Conservation (phyloP, 2,329 filamentous ascomycete genomes). For the Beauveria sp. region DNA sequence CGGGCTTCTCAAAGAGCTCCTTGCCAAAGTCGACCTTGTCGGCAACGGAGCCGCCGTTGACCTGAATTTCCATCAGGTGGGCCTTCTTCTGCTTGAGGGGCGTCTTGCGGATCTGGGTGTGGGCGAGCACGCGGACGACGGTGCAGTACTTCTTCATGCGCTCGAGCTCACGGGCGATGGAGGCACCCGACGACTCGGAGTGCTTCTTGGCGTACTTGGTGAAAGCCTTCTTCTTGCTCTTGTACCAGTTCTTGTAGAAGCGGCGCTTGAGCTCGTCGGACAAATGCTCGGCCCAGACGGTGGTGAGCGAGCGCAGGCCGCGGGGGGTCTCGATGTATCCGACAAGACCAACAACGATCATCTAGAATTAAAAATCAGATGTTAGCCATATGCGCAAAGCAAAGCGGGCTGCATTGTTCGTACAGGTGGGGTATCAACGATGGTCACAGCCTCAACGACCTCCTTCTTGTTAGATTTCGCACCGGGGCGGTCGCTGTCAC, state of each 20-base stretch:
- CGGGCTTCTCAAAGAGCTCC: conserved; percentile 98
- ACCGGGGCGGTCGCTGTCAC: conserved; percentile 96
- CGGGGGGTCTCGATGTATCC: conserved; percentile 99
- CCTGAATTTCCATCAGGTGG: conserved; percentile 99
- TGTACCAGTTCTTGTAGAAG: conserved; percentile 99
- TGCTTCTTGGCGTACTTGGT: conserved; percentile 99
- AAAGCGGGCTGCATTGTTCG: conserved; percentile 76
- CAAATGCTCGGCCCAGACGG: conserved; percentile 98
- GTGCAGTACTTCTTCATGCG: conserved; percentile 99
- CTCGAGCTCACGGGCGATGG: conserved; percentile 95
- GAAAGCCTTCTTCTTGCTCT: conserved; percentile 99
- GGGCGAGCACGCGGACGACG: conserved; percentile 96
- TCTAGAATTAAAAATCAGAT: conserved; percentile 55
- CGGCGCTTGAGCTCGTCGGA: conserved; percentile 97
- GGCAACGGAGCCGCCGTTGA: conserved; percentile 93
- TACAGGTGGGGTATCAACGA: conserved; percentile 94
- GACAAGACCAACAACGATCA: conserved; percentile 99
- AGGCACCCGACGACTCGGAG: conserved; percentile 83
- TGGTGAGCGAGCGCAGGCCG: conserved; percentile 97
- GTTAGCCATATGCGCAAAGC: conserved; percentile 66
- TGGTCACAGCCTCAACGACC: conserved; percentile 78
- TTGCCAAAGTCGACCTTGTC: conserved; percentile 97
- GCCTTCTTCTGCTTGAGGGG: conserved; percentile 99
- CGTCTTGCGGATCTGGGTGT: conserved; percentile 99
- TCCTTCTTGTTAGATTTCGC: conserved; percentile 99